phyloP scores from a whole-genome alignment of 495 filamentous ascomycete genomes.

The Daldinia caldariorum region DNA sequence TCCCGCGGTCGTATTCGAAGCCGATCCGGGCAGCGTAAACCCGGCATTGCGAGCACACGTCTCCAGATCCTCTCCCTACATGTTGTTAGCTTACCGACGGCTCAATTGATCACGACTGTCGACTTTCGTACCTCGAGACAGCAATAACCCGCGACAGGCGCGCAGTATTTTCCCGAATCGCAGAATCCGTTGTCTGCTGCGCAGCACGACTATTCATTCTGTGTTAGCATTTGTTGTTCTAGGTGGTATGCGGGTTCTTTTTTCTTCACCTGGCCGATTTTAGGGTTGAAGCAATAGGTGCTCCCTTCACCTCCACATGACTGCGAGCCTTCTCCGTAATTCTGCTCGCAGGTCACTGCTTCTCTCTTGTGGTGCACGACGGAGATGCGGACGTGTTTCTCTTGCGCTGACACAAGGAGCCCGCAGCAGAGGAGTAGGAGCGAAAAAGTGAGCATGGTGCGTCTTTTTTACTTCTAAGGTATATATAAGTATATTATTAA shows the following conservation, averaged over 20 bases:
- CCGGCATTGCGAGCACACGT: constrained; percentile 51
- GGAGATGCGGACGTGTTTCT: constrained; percentile 25
- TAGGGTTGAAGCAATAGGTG: constrained; percentile 52
- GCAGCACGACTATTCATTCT: constrained; percentile 50
- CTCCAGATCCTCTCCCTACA: constrained; percentile 51
- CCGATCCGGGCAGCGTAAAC: constrained; percentile 43
- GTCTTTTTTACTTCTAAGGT: not conserved
- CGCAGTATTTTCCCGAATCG: constrained; percentile 51
- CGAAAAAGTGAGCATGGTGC: constrained; percentile 24
- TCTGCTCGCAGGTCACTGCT: constrained; percentile 49
- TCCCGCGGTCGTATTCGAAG: constrained; percentile 9
- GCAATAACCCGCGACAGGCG: constrained; percentile 55
- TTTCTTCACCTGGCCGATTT: constrained; percentile 46
- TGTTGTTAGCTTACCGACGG: constrained; percentile 23
- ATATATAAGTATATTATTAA: not conserved
- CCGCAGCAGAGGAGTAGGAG: constrained; percentile 27
- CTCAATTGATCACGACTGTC: not conserved
- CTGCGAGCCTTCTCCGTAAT: constrained; percentile 51
- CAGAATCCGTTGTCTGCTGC: constrained; percentile 52
- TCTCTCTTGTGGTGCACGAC: constrained; percentile 28
- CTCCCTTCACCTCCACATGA: constrained; percentile 49
- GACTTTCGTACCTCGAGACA: constrained; percentile 51
- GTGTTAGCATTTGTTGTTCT: constrained; percentile 25
- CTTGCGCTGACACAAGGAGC: constrained; percentile 23
- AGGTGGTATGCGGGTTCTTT: not conserved